These are phyloP conservation scores for Heliocybe sulcata DNA, from an alignment of 1,284 basidiomycete genomes.

Conservation along the genomic window DNA sequence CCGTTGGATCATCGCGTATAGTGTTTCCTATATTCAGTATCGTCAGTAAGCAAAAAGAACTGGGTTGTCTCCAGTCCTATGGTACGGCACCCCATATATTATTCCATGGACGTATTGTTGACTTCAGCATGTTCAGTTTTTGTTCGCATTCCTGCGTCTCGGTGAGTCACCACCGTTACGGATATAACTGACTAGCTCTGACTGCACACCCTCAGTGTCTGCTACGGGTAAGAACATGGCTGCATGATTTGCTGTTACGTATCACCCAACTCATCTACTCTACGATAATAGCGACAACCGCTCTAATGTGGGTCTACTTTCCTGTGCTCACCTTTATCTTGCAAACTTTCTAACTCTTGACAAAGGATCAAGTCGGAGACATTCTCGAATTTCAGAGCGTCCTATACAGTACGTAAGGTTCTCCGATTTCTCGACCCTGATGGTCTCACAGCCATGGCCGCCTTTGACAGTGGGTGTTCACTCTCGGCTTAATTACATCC, in stretches of 20 bases:
- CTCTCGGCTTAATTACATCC: slow-evolving; percentile 42
- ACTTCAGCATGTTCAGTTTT: slow-evolving; percentile 7
- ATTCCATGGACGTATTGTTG: background rate
- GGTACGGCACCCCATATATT: slow-evolving; percentile 18
- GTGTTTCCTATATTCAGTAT: background rate
- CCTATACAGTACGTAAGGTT: slow-evolving; percentile 20
- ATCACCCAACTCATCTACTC: background rate
- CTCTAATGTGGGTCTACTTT: slow-evolving; percentile 22
- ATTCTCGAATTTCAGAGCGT: slow-evolving; percentile 22
- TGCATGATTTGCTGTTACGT: background rate
- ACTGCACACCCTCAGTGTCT: slow-evolving; percentile 6
- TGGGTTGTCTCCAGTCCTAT: slow-evolving; percentile 28
- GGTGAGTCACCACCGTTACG: slow-evolving; percentile 6
- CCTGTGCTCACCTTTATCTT: background rate
- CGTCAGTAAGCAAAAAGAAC: slow-evolving; percentile 31
- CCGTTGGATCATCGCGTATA: too few species aligned
- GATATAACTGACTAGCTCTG: background rate
- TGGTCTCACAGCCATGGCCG: too few species aligned
- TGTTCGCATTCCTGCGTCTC: slow-evolving; percentile 15
- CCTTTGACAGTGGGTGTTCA: slow-evolving; percentile 45
- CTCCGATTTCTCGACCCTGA: background rate
- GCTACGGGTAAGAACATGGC: slow-evolving; percentile 7
- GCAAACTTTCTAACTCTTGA: background rate
- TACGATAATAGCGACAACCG: slow-evolving; percentile 20
- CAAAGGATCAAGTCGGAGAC: slow-evolving; percentile 25